These are phyloP conservation scores for Didymella segeticola DNA, from an alignment of 2,329 filamentous ascomycete genomes.

Conservation along the genomic window DNA sequence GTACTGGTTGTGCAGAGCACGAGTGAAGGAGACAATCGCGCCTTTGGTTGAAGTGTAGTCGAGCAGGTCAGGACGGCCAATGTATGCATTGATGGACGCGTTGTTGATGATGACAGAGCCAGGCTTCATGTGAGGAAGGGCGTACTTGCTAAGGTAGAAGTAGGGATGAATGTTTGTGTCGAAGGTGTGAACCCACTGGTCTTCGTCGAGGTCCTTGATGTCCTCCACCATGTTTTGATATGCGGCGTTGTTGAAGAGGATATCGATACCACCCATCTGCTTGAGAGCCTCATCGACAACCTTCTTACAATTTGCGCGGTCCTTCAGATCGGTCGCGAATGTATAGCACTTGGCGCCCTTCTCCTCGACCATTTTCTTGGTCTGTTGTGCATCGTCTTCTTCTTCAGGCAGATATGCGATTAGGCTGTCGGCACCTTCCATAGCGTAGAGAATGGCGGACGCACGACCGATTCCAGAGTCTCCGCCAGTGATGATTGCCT, in stretches of 20 bases:
- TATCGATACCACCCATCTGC: conserved; percentile 73
- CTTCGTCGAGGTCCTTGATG: conserved; percentile 75
- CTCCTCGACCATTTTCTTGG: conserved; percentile 72
- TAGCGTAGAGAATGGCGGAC: conserved; percentile 76
- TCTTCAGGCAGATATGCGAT: conserved; percentile 79
- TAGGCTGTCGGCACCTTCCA: conserved; percentile 77
- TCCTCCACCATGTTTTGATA: conserved; percentile 76
- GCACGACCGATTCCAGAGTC: conserved; percentile 81
- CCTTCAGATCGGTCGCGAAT: conserved; percentile 68
- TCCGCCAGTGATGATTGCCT: conserved; percentile 80
- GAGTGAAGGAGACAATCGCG: conserved; percentile 79
- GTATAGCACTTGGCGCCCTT: conserved; percentile 71
- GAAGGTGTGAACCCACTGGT: conserved; percentile 82
- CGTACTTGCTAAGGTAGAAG: conserved; percentile 82
- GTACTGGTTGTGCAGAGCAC: conserved; percentile 77
- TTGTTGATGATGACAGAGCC: conserved; percentile 86
- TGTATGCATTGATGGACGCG: conserved; percentile 82
- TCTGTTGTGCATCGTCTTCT: conserved; percentile 76
- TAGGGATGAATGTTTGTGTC: conserved; percentile 82
- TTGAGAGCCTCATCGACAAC: conserved; percentile 71
- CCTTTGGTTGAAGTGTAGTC: conserved; percentile 85
- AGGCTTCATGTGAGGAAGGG: conserved; percentile 74
- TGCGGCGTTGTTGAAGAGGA: conserved; percentile 75
- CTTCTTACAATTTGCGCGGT: conserved; percentile 71
- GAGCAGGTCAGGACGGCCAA: conserved; percentile 78